Evolutionary conservation across 2,329 filamentous ascomycete species (phyloP).

Genomic region (Pseudogymnoascus sp.): DNA sequence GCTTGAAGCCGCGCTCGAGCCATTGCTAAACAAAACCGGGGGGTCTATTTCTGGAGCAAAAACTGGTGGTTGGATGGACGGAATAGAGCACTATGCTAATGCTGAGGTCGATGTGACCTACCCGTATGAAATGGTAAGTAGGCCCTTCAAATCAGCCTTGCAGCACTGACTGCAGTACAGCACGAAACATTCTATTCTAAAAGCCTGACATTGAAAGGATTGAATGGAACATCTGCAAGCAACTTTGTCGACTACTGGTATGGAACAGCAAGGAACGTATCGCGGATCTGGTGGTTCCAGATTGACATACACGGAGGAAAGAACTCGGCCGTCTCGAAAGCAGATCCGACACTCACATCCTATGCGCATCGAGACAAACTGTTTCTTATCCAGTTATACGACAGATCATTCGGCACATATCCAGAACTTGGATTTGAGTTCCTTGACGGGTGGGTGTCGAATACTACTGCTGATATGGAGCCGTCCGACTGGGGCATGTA

Average conservation of each 20-base stretch:
- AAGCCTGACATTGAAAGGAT: constrained; percentile 45
- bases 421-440: not conserved
- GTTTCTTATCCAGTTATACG: constrained; percentile 58
- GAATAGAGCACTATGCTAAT: not conserved
- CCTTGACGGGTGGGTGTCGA: not conserved
- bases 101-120: not conserved
- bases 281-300: constrained; percentile 53
- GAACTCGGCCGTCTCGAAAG: constrained; percentile 25
- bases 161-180: constrained; percentile 17
- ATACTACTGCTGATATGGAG: not conserved
- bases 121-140: not conserved
- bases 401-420: constrained; percentile 38
- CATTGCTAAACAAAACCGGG: not conserved
- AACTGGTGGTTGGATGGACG: not conserved
- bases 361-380: constrained; percentile 58
- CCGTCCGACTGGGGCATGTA: not conserved
- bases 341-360: constrained; percentile 46
- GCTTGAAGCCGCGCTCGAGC: not conserved
- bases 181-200: constrained; percentile 50
- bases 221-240: constrained; percentile 41
- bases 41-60: not conserved
- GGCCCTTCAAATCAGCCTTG: not conserved
- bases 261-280: constrained; percentile 41
- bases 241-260: constrained; percentile 43
- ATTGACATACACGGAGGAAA: constrained; percentile 57